Percentiles rank a stretch among this genome's conserved stretches.
phyloP scores from a whole-genome alignment of 371 early-diverging fungal species.

The Rhizopus delemar region DNA sequence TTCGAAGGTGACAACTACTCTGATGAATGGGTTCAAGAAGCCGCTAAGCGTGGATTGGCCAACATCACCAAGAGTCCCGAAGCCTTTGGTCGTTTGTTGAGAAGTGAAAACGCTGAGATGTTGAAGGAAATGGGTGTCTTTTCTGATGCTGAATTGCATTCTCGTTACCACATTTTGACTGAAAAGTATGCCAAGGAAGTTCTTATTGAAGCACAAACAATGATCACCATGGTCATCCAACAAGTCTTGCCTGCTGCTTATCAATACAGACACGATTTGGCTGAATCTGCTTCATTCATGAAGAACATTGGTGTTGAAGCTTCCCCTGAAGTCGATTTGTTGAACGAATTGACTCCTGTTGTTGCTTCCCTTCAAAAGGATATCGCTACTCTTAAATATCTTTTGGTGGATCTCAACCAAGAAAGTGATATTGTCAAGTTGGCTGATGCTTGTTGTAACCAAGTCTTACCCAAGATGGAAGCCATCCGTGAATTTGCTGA shows the following conservation, averaged over 20 bases:
- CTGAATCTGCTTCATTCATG: slow-evolving; percentile 73
- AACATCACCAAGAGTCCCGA: slow-evolving; percentile 88
- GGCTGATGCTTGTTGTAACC: slow-evolving; percentile 61
- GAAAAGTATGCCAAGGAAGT: slow-evolving; percentile 97
- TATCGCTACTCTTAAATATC: slow-evolving; percentile 56
- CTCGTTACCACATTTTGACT: slow-evolving; percentile 91
- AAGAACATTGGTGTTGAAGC: slow-evolving; percentile 61
- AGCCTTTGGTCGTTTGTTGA: slow-evolving; percentile 82
- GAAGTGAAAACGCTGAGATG: slow-evolving; percentile 73
- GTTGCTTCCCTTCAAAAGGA: slow-evolving; percentile 60
- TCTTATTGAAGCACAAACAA: slow-evolving; percentile 92
- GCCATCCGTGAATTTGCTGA: slow-evolving; percentile 76
- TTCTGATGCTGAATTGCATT: slow-evolving; percentile 82
- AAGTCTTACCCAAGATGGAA: slow-evolving; percentile 74
- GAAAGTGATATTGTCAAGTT: slow-evolving; percentile 65
- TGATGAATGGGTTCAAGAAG: slow-evolving; percentile 79
- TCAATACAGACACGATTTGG: slow-evolving; percentile 84
- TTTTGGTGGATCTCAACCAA: slow-evolving; percentile 61
- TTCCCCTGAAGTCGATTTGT: slow-evolving; percentile 70
- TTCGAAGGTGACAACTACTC: slow-evolving; percentile 98
- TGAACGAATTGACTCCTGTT: slow-evolving; percentile 69
- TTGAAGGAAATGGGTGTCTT: slow-evolving; percentile 82
- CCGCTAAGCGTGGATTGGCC: slow-evolving; percentile 87
- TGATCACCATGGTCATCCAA: slow-evolving; percentile 77
- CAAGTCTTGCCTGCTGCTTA: slow-evolving; percentile 89